Conservation (phyloP, 1,284 basidiomycete genomes). For the Naganishia sp. region DNA sequence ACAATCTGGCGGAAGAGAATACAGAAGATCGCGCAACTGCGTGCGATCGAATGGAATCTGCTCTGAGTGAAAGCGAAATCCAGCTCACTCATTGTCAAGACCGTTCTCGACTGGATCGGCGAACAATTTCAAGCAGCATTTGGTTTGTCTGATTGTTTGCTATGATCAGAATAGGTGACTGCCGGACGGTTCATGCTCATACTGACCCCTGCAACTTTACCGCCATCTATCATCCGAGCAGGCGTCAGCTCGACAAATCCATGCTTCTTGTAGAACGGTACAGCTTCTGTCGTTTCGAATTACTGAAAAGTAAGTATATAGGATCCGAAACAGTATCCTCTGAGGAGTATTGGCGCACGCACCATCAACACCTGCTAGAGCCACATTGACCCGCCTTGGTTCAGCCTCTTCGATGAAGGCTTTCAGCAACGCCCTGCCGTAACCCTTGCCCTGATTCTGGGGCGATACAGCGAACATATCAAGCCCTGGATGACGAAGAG, state of each 20-base stretch:
- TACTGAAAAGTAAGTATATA: neutral
- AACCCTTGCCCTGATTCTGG: neutral
- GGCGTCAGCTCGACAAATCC: slow-evolving; percentile 1
- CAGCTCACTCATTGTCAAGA: neutral
- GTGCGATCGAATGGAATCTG: neutral
- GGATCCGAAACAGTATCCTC: neutral
- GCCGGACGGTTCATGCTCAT: neutral
- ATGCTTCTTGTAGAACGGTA: neutral
- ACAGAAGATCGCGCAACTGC: neutral
- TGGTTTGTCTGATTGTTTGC: neutral
- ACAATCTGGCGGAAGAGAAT: neutral
- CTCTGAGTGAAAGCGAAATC: too few relatives aligned
- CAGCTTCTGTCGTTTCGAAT: neutral
- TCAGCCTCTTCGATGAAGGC: neutral
- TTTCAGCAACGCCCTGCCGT: neutral
- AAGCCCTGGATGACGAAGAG: neutral
- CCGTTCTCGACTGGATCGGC: neutral
- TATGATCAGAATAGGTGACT: neutral
- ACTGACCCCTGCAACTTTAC: neutral
- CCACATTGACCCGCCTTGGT: slow-evolving; percentile 7
- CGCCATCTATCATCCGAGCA: slow-evolving; percentile 1
- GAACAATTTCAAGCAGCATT: neutral
- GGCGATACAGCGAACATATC: slow-evolving; percentile 2
- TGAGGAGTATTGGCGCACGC: neutral
- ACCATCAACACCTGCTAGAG: slow-evolving; percentile 11